Evolutionary conservation across 306 rosid genomes (phyloP).

Genomic region (Comarum palustre): DNA sequence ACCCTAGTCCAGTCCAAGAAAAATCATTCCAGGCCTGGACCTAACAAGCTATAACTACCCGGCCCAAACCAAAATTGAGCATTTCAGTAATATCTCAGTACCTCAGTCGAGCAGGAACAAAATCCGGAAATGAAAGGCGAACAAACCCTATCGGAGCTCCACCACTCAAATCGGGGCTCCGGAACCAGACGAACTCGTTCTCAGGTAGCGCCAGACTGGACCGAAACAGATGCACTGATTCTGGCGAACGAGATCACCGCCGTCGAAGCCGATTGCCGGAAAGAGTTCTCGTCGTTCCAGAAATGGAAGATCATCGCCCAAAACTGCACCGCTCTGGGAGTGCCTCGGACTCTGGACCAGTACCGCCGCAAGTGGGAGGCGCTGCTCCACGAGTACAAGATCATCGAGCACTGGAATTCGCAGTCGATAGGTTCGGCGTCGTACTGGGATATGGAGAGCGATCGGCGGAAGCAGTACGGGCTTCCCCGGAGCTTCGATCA

Average conservation of each 20-base stretch:
- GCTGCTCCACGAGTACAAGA: slow-evolving; percentile 28
- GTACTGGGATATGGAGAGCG: slow-evolving; percentile 33
- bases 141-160: slow-evolving; percentile 5
- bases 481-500: slow-evolving; percentile 49
- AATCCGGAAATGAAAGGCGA: slow-evolving; percentile 9
- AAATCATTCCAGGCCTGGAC: not conserved
- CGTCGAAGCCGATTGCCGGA: slow-evolving; percentile 70
- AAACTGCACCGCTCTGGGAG: slow-evolving; percentile 57
- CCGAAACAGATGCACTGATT: slow-evolving; percentile 44
- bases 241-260: slow-evolving; percentile 69
- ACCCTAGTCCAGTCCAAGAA: no score
- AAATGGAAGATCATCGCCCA: slow-evolving; percentile 54
- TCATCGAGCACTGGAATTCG: slow-evolving; percentile 28
- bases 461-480: slow-evolving; percentile 34
- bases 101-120: not conserved
- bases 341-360: slow-evolving; percentile 48
- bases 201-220: slow-evolving; percentile 67
- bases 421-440: slow-evolving; percentile 13
- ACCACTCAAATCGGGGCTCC: slow-evolving; percentile 2
- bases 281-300: slow-evolving; percentile 44
- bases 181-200: slow-evolving; percentile 55
- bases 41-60: not conserved
- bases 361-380: slow-evolving; percentile 72
- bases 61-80: not conserved
- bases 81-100: not conserved